Evolutionary conservation across 1,284 basidiomycete genomes (phyloP).

Genomic region (Gomphus bonarii): DNA sequence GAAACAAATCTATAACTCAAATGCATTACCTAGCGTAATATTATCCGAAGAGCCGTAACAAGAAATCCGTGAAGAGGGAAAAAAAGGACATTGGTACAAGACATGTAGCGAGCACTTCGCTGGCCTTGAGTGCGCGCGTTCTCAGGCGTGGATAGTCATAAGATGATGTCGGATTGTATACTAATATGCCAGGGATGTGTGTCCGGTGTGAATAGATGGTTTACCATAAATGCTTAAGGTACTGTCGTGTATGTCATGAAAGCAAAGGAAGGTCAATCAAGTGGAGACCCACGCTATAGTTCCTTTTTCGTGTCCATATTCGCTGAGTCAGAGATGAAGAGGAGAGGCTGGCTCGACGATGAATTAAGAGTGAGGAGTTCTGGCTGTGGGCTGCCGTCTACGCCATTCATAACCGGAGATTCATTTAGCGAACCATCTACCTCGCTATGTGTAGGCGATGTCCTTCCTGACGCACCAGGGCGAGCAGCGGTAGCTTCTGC

Average conservation of each 20-base stretch:
- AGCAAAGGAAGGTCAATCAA: neutral
- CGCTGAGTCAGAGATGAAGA: neutral
- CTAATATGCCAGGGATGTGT: neutral
- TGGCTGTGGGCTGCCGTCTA: slow-evolving; percentile 14
- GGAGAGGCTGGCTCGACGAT: neutral
- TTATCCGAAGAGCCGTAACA: neutral
- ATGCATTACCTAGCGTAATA: neutral
- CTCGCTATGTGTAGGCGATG: slow-evolving; percentile 25
- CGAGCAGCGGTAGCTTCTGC: slow-evolving; percentile 43
- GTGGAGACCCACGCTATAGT: slow-evolving; percentile 4
- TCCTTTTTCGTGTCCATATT: slow-evolving; percentile 20
- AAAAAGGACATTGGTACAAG: neutral
- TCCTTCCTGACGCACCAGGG: slow-evolving; percentile 30
- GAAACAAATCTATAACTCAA: neutral
- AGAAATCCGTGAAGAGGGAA: neutral
- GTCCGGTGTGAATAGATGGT: neutral
- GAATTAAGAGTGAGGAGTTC: neutral
- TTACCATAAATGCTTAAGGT: neutral
- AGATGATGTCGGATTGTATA: neutral
- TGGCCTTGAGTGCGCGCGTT: neutral
- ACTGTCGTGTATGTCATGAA: neutral
- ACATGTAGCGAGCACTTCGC: slow-evolving; percentile 3
- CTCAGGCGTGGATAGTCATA: neutral
- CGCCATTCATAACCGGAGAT: slow-evolving; percentile 5
- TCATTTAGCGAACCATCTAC: slow-evolving; percentile 20